Evolutionary conservation across 2,329 filamentous ascomycete species (phyloP), one percentile per base, ranked within the genome.

Genomic region (Clonostachys solani): DNA sequence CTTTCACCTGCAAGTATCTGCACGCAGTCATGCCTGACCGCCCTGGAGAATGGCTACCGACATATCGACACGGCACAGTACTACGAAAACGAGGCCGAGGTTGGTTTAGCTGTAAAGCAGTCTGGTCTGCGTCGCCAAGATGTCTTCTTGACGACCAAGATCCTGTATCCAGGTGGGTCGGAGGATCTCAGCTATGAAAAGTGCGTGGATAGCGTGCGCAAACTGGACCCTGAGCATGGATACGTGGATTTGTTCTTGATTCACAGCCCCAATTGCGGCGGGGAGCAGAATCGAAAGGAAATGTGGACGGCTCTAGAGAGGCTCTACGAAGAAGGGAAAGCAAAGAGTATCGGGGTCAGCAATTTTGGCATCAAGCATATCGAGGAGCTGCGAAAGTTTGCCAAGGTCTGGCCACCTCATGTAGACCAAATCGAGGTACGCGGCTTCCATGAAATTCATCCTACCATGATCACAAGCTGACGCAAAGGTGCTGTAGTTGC

Each of bases 171-270:
- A 1, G 73, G 71, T 4, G 57, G 57, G 0, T 78, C 78, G 42
- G 68, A 75, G 2, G 80, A 86, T 3, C 68, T 71, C 33, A 87
- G 78, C 13, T 86, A 87, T 56, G 57, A 77, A 45, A 78, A 75
- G 49, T 68, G 82, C 13, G 55, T 81, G 5, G 77, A 80, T 6
- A 87, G 84, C 51, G 77, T 88, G 34, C 66, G 76, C 53, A 84
- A 81, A 62, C 74, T 87, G 35, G 75, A 74, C 35, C 61, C 61
- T 0, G 59, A 70, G 19, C 67, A 73, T 35, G 83, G 81, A 37
- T 87, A 87, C 57, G 79, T 87, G 1, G 84, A 89, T 61, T 58
- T 89, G 17, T 86, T 89, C 53, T 66, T 89, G 48, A 82, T 89
- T 45, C 85, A 89, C 62, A 83, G 77, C 52, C 74, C 83, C 5